Base-by-base conservation (phyloP, 805 yeast species). In the Starmerella floricola region DNA sequence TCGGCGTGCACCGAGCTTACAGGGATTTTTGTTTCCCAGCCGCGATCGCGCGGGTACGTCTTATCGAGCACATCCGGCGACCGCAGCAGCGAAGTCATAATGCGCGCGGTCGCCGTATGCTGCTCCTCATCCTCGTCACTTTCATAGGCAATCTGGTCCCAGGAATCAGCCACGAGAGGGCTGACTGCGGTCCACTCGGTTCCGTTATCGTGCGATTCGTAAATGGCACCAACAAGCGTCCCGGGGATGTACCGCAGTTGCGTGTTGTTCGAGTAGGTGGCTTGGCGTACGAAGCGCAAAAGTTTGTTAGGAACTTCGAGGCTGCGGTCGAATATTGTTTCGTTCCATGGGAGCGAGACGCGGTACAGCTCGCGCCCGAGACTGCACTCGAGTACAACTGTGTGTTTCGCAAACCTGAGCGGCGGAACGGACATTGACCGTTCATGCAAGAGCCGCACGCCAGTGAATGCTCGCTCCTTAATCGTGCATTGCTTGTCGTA, bases 41-140 rank as follows among this genome's bases (percentile, higher is more conserved):
- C 27, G 10, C 8, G 17, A 10, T 6, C 26, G 10, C 15, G 29
- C 12, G 49, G 45, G 29, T 36, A 46, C 8, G 35, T 15, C 10
- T 19, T 36, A 23, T 46, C 49, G 11, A 46, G 40, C n/a, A 35
- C 47, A 35, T 46, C 49, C 6, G 49, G 49, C 6, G 49, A 36
- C 16, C 49, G 41, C 27, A 46, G 17, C 12, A 40, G 31, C n/a
- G 49, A 23, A 12, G 38, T 35, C 28, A 27, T 4, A 16, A 42
- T 20, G 13, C 29, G 30, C 12, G 29, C 5, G 18, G 15, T 6
- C 17, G 40, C 27, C 6, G 36, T 20, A 5, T 5, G n/a, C n/a
- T n/a, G n/a, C n/a, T n/a, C n/a, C n/a, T n/a, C n/a, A n/a, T n/a
- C n/a, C n/a, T n/a, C n/a, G n/a, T n/a, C n/a, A n/a, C n/a, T 29